A percentile compares a stretch with the other conserved stretches of the same genome.
These are phyloP conservation scores for Graphilbum sp. DNA, from an alignment of 2,329 filamentous ascomycete species.

Conservation along the genomic window DNA sequence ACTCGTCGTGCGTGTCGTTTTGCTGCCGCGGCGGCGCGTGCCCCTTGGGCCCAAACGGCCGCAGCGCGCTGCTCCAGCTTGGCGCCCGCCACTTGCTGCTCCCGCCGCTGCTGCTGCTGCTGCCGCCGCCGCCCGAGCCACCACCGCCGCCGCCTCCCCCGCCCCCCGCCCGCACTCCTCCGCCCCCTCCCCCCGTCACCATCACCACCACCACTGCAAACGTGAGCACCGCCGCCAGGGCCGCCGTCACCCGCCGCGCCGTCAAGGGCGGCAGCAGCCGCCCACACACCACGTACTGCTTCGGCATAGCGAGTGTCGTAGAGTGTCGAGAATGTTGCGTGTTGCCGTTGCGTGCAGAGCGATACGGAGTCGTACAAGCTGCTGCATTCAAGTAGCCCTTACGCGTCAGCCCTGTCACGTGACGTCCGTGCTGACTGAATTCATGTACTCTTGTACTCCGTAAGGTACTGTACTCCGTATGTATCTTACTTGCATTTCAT, in stretches of 20 bases:
- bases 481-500: background rate
- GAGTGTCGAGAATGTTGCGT: no score
- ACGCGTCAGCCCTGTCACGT: no score
- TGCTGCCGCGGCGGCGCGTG: slow-evolving; percentile 60
- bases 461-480: background rate
- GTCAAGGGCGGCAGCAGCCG: slow-evolving; percentile 32
- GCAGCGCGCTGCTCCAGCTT: slow-evolving; percentile 28
- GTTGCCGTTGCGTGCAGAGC: no score
- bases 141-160: no score
- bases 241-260: slow-evolving; percentile 33
- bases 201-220: slow-evolving; percentile 38
- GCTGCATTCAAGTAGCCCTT: no score
- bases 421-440: no score
- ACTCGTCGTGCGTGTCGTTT: slow-evolving; percentile 63
- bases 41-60: slow-evolving; percentile 51
- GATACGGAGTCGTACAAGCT: no score
- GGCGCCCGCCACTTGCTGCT: slow-evolving; percentile 22
- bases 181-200: slow-evolving; percentile 30
- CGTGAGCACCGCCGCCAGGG: slow-evolving; percentile 33
- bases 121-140: slow-evolving; percentile 26
- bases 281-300: slow-evolving; percentile 29
- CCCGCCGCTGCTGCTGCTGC: no score
- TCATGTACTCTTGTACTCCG: background rate
- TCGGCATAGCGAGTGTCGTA: slow-evolving; percentile 22
- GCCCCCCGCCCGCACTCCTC: no score